phyloP scores from a whole-genome alignment of 768 basidiomycete species.

The Tylopilus subfusipes region DNA sequence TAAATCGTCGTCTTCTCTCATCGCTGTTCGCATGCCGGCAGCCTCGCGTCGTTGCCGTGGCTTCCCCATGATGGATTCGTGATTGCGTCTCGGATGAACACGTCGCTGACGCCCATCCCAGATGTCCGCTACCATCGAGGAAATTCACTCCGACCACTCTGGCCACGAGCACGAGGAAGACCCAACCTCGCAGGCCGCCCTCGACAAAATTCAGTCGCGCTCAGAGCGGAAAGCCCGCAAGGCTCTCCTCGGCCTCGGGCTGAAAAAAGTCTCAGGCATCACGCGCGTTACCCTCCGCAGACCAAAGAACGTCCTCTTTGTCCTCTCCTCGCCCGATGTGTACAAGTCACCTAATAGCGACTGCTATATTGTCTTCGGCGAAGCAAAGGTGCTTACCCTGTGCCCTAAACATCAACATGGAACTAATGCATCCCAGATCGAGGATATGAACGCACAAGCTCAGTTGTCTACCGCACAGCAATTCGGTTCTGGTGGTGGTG shows the following conservation, averaged over 20 bases:
- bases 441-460: conserved; percentile 82
- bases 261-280: conserved; percentile 91
- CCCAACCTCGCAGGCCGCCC: conserved; percentile 76
- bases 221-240: conserved; percentile 95
- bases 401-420: background rate
- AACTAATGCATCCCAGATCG: conserved; percentile 48
- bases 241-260: conserved; percentile 83
- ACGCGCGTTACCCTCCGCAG: conserved; percentile 92
- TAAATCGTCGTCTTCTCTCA: conserved; percentile 1
- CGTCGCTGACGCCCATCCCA: conserved; percentile 28
- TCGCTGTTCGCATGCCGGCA: background rate
- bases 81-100: conserved; percentile 25
- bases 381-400: conserved; percentile 70
- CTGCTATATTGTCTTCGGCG: conserved; percentile 98
- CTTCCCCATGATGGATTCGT: conserved; percentile 29
- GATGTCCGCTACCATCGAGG: conserved; percentile 81
- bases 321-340: conserved; percentile 90
- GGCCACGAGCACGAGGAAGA: conserved; percentile 76
- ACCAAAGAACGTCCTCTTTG: conserved; percentile 95
- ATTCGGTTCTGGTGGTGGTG: conserved; percentile 52
- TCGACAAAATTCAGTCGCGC: conserved; percentile 92
- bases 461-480: conserved; percentile 79
- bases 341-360: conserved; percentile 98
- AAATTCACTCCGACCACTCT: conserved; percentile 77
- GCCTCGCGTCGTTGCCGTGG: background rate